Evolutionary conservation across 768 basidiomycete genomes (phyloP), one percentile per base, ranked within the genome.

Genomic region (Pleurotus ostreatus): DNA sequence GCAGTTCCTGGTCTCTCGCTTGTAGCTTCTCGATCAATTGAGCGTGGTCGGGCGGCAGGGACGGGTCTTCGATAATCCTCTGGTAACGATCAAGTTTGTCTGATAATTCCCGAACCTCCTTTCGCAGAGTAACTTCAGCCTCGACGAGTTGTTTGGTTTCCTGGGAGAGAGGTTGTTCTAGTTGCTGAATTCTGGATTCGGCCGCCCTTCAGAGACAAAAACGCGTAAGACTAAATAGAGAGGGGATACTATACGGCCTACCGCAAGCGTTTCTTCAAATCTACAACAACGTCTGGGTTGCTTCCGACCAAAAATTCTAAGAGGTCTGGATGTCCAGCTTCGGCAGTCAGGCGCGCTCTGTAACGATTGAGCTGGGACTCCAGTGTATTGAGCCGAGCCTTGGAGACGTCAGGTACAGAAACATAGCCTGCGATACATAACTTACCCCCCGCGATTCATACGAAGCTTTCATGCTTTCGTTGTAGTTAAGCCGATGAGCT

Each of bases 321-420:
- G 34, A 93, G 74, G 48, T 92, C 88, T 58, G 84, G 82, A 20
- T 88, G 79, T 5, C 86, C 84, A 1, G 80, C 75, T 23, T 84
- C 71, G 0, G 92, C 91, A 16, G 90, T 93, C n/a, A 95, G 73
- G 26, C 82, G 80, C 13, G 87, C 78, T 68, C 88, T 91, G 60
- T 88, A 75, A 20, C 94, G 79, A 41, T 74, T 77, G 9, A 89
- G 72, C 67, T 98, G 93, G 1, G 87, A 87, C 59, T 83, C 74
- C 22, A 96, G 67, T 25, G 83, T 80, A 11, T 67, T 66, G 44
- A 98, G 85, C 39, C 94, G 87, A 58, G 89, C 89, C 84, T 93
- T 48, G 45, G 55, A 55, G 11, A 49, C 53, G 45, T 53, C 43
- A 60, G 58, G 46, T 37, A 61, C 59, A 39, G 52, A 18, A 16